A percentile compares a stretch with the other conserved stretches of the same genome.
Conservation (phyloP, 768 basidiomycete species). For the Phlegmacium glaucopus region DNA sequence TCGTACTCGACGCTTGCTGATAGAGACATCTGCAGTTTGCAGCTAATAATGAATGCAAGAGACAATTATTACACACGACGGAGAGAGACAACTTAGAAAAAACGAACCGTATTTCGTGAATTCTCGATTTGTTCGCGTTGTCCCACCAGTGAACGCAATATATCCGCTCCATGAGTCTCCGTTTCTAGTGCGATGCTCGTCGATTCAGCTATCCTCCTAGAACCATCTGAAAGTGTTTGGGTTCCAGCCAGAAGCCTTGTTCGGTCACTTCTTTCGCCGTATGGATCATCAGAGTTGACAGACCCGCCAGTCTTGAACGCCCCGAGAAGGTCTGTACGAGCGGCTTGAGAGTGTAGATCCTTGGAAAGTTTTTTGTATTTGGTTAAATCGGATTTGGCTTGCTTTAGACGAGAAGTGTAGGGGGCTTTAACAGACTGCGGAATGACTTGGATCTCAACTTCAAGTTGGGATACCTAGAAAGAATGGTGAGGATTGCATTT, state of each 20-base stretch:
- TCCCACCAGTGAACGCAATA: constrained; percentile 69
- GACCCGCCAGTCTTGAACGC: constrained; percentile 14
- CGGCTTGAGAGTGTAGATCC: constrained; percentile 61
- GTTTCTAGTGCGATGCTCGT: constrained; percentile 91
- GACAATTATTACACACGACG: too few relatives aligned
- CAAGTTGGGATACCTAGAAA: constrained; percentile 85
- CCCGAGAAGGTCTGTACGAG: constrained; percentile 63
- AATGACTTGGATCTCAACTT: constrained; percentile 90
- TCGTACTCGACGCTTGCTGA: constrained; percentile 84
- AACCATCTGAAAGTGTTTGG: constrained; percentile 70
- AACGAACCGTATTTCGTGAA: constrained; percentile 73
- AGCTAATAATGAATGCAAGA: constrained; percentile 44
- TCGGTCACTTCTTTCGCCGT: constrained; percentile 60
- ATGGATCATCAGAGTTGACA: constrained; percentile 75
- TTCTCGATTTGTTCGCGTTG: constrained; percentile 93
- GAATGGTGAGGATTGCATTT: background rate
- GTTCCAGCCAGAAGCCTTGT: constrained; percentile 72
- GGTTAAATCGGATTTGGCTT: constrained; percentile 67
- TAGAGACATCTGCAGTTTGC: constrained; percentile 73
- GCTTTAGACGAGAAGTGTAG: constrained; percentile 64
- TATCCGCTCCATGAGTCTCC: constrained; percentile 87
- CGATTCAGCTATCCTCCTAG: constrained; percentile 67
- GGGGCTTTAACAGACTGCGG: constrained; percentile 75
- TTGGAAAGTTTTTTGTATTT: constrained; percentile 76
- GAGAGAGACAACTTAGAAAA: background rate